Evolutionary conservation across 768 basidiomycete genomes (phyloP).

Genomic region (Imleria badia): DNA sequence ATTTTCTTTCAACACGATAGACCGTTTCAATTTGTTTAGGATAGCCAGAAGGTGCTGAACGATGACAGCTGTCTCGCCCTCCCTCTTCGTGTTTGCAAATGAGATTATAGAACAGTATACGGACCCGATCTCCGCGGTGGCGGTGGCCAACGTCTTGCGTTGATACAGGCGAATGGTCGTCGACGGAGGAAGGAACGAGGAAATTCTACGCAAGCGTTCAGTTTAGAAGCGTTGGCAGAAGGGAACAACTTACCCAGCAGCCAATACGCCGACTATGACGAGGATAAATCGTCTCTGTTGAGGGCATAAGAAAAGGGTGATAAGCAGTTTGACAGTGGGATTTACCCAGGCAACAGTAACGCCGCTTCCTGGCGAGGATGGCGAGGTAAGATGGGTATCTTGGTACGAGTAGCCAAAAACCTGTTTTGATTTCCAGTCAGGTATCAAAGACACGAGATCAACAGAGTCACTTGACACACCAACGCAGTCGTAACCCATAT

Average conservation of each 20-base stretch:
- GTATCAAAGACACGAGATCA: background rate
- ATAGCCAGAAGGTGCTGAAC: conserved; percentile 67
- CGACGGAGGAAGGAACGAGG: conserved; percentile 67
- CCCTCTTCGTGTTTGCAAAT: conserved; percentile 56
- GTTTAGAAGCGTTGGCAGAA: background rate
- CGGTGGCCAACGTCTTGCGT: conserved; percentile 66
- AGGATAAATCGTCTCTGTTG: conserved; percentile 62
- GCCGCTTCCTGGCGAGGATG: conserved; percentile 58
- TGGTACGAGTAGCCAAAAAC: conserved; percentile 75
- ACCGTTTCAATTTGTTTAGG: conserved; percentile 67
- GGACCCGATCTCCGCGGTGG: conserved; percentile 62
- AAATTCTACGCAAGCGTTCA: conserved; percentile 42
- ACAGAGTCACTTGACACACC: conserved; percentile 37
- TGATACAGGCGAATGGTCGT: conserved; percentile 75
- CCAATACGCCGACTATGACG: conserved; percentile 68
- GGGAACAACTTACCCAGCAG: conserved; percentile 62
- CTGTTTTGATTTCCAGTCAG: conserved; percentile 33
- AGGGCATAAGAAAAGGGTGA: background rate
- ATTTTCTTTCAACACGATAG: conserved; percentile 53
- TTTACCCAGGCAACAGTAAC: conserved; percentile 68
- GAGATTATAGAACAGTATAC: conserved; percentile 79
- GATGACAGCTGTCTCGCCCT: conserved; percentile 54
- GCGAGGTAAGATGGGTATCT: conserved; percentile 46
- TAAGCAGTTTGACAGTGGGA: background rate
- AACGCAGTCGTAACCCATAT: conserved; percentile 62